A percentile compares a stretch with the other conserved stretches of the same genome.
Conservation (phyloP, 768 basidiomycete genomes). For the Gloeostereum incarnatum region DNA sequence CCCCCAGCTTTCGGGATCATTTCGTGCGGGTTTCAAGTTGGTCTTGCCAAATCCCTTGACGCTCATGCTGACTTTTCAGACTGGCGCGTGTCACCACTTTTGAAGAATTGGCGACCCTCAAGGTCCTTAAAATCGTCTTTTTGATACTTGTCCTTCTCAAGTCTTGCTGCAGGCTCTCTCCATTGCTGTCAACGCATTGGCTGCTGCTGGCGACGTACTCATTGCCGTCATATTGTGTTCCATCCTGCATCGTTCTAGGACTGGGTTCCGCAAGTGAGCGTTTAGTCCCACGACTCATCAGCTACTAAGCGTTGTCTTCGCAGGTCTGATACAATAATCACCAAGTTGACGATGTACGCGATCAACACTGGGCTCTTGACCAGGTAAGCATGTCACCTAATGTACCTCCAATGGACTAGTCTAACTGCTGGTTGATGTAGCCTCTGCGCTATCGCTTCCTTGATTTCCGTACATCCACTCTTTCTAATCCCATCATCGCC, state of each 20-base stretch:
- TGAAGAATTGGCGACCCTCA: constrained; percentile 6
- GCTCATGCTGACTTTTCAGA: not conserved
- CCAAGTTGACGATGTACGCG: constrained; percentile 39
- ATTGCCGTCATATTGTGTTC: constrained; percentile 39
- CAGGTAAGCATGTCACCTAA: constrained; percentile 15
- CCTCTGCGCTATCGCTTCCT: constrained; percentile 36
- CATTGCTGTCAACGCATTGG: constrained; percentile 40
- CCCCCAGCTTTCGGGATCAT: constrained; percentile 4
- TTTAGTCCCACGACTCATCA: not conserved
- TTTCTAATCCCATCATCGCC: not conserved
- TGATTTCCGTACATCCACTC: constrained; percentile 28
- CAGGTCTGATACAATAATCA: constrained; percentile 43
- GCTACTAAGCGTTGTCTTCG: not conserved
- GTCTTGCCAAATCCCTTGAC: not conserved
- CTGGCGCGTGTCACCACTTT: not conserved
- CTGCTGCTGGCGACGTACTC: constrained; percentile 35
- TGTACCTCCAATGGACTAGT: not conserved
- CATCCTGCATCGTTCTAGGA: constrained; percentile 36
- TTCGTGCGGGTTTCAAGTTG: not conserved
- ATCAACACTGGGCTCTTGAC: constrained; percentile 37
- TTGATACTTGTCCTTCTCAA: not conserved
- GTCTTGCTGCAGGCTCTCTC: constrained; percentile 28
- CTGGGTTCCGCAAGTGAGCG: constrained; percentile 39
- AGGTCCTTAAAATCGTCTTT: constrained; percentile 7
- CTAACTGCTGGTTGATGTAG: constrained; percentile 12